Evolutionary conservation across 2,329 filamentous ascomycete genomes (phyloP).

Genomic region (Acrocalymma vagum): DNA sequence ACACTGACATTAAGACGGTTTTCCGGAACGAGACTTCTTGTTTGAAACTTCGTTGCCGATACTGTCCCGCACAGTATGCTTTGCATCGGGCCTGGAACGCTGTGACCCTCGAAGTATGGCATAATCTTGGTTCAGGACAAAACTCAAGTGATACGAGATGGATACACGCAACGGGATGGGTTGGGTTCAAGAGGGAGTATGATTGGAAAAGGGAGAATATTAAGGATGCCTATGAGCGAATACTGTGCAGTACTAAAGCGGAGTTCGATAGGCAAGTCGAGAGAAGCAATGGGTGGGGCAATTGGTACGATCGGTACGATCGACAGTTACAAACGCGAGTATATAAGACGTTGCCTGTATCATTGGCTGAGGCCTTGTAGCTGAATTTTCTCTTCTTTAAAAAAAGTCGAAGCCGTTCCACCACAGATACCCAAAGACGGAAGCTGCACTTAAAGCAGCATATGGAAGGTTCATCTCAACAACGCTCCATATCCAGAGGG

Average conservation of each 20-base stretch:
- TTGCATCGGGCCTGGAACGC: background rate
- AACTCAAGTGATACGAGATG: constrained; percentile 1
- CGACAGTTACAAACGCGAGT: constrained; percentile 2
- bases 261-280: constrained; percentile 19
- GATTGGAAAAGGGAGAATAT: constrained; percentile 12
- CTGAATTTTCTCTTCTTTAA: too few relatives aligned
- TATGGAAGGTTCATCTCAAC: constrained; percentile 80
- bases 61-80: constrained; percentile 9
- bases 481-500: constrained; percentile 92
- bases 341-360: constrained; percentile 14
- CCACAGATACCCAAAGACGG: constrained; percentile 62
- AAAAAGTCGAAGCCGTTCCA: constrained; percentile 63
- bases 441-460: constrained; percentile 65
- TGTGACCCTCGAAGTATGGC: background rate
- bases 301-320: constrained; percentile 17
- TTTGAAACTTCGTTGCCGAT: constrained; percentile 3
- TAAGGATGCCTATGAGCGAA: constrained; percentile 15
- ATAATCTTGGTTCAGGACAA: constrained; percentile 9
- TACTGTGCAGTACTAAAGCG: constrained; percentile 17
- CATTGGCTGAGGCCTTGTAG: too few relatives aligned
- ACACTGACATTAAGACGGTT: background rate
- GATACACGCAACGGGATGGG: constrained; percentile 9
- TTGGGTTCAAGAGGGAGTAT: constrained; percentile 8
- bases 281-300: constrained; percentile 11
- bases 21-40: constrained; percentile 2